Conservation (phyloP, 345 rosid genomes). For the Microcos paniculata region DNA sequence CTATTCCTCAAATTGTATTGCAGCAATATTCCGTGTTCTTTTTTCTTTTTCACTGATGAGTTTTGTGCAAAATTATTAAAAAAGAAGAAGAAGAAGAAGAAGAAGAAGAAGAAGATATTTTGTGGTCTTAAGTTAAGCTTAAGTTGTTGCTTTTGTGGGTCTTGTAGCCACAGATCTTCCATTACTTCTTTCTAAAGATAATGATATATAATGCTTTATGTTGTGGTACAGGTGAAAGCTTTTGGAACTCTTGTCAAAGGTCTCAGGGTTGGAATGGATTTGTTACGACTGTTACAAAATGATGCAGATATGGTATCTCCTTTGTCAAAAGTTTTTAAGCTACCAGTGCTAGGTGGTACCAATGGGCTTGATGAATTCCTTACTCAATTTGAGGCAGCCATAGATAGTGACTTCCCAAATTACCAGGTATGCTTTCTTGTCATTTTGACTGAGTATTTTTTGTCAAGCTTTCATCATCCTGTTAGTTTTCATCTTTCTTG, state of each 20-base stretch:
- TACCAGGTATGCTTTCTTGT: constrained; percentile 65
- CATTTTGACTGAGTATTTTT: background rate
- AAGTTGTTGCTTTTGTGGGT: background rate
- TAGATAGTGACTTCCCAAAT: constrained; percentile 88
- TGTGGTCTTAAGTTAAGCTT: background rate
- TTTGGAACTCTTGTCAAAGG: constrained; percentile 89
- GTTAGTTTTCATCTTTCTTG: background rate
- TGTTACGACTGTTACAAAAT: constrained; percentile 55
- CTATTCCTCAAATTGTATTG: background rate
- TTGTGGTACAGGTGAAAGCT: constrained; percentile 62
- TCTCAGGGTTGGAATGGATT: constrained; percentile 68
- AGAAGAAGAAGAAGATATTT: background rate
- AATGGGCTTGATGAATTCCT: constrained; percentile 63
- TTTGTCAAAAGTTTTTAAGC: constrained; percentile 51
- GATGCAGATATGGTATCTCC: constrained; percentile 41
- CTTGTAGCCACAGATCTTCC: background rate
- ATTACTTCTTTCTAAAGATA: background rate
- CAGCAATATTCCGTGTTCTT: background rate
- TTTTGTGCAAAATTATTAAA: background rate
- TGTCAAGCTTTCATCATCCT: background rate
- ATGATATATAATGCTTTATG: background rate
- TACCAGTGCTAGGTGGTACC: constrained; percentile 55
- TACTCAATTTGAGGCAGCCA: constrained; percentile 83
- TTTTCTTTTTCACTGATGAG: background rate
- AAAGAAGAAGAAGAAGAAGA: too few relatives aligned